phyloP scores from a whole-genome alignment of 805 yeast genomes.

The Metschnikowia santaceciliae region DNA sequence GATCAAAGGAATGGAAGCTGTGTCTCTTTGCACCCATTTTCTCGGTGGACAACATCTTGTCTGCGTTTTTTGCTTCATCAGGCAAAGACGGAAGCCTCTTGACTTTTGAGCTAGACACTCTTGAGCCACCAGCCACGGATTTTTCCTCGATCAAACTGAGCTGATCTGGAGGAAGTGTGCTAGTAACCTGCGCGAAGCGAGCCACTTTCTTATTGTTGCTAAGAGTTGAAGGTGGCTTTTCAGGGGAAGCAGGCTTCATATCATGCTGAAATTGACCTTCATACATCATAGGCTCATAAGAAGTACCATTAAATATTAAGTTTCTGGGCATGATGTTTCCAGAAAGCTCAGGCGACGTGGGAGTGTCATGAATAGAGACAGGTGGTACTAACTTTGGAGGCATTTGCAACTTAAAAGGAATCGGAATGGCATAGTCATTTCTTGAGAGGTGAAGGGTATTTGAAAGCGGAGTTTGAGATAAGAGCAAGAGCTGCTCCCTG shows the following conservation, averaged over 20 bases:
- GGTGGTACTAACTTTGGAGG: slow-evolving; percentile 35
- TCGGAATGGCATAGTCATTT: slow-evolving; percentile 34
- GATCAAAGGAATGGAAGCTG: not conserved
- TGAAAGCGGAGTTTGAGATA: slow-evolving; percentile 35
- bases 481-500: slow-evolving; percentile 22
- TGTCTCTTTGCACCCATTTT: not conserved
- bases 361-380: slow-evolving; percentile 6
- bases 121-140: slow-evolving; percentile 25
- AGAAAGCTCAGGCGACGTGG: not conserved
- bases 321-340: slow-evolving; percentile 9
- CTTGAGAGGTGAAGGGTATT: slow-evolving; percentile 32
- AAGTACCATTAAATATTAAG: slow-evolving; percentile 33
- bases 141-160: slow-evolving; percentile 43
- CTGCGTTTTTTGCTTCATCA: not conserved
- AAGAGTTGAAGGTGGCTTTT: slow-evolving; percentile 27
- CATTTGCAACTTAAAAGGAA: slow-evolving; percentile 38
- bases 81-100: slow-evolving; percentile 7
- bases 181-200: slow-evolving; percentile 20
- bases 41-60: not conserved
- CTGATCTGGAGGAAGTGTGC: slow-evolving; percentile 27
- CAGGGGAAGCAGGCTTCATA: slow-evolving; percentile 5
- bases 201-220: slow-evolving; percentile 25
- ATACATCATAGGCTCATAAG: slow-evolving; percentile 31
- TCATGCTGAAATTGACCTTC: not conserved
- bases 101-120: slow-evolving; percentile 27